These are phyloP conservation scores for Adansonia grandidieri DNA, from an alignment of 441 rosid genomes.

Conservation along the genomic window DNA sequence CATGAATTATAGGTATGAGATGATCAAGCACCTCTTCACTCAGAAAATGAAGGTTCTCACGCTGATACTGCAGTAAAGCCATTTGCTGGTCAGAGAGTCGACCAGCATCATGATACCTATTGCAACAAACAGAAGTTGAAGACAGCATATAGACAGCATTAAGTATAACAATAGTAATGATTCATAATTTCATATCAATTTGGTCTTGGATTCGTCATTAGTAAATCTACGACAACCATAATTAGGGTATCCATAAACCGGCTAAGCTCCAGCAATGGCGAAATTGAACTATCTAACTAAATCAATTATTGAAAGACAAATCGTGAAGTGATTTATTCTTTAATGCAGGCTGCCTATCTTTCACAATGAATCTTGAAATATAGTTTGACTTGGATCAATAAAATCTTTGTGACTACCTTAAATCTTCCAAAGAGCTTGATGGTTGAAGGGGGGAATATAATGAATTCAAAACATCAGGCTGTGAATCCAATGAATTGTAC, in stretches of 20 bases:
- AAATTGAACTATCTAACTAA: neutral
- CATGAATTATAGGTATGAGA: slow-evolving; percentile 1
- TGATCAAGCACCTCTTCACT: slow-evolving; percentile 67
- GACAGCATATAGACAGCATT: neutral
- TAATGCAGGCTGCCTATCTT: neutral
- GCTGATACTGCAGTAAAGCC: slow-evolving; percentile 97
- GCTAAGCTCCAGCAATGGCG: slow-evolving; percentile 5
- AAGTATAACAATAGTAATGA: neutral
- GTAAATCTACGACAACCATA: slow-evolving; percentile 3
- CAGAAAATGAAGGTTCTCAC: slow-evolving; percentile 53
- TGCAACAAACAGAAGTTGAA: slow-evolving; percentile 28
- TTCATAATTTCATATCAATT: neutral
- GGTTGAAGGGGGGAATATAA: slow-evolving; percentile 96
- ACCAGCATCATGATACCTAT: slow-evolving; percentile 93
- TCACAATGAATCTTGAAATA: slow-evolving; percentile 12
- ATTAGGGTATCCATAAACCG: neutral
- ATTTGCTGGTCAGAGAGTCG: slow-evolving; percentile 98
- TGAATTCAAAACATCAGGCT: slow-evolving; percentile 94
- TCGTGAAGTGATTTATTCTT: slow-evolving; percentile 1
- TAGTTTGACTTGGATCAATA: neutral
- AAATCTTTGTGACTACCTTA: slow-evolving; percentile 57
- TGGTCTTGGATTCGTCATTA: slow-evolving; percentile 13
- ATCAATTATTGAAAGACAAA: neutral
- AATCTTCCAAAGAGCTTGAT: slow-evolving; percentile 88
- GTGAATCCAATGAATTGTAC: slow-evolving; percentile 85